Evolutionary conservation across 1,284 basidiomycete genomes (phyloP).

Genomic region (Ceratobasidium sp.): DNA sequence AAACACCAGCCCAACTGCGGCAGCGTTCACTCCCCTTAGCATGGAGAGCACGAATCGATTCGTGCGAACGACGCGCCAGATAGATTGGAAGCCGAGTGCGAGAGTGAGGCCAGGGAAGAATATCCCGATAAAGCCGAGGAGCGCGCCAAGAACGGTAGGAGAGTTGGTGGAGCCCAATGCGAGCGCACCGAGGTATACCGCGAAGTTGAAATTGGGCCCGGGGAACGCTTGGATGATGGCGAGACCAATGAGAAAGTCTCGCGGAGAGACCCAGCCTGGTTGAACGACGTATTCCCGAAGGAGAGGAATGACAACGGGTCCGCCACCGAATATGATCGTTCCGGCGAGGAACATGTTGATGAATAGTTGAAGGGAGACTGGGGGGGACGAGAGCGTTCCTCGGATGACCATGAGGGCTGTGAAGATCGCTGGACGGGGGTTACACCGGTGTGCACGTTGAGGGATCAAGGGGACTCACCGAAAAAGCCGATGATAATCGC

Average conservation of each 20-base stretch:
- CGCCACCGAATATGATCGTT: constrained; percentile 72
- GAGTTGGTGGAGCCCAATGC: constrained; percentile 54
- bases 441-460: not conserved
- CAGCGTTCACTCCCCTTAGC: constrained; percentile 68
- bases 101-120: constrained; percentile 67
- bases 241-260: constrained; percentile 71
- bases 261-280: constrained; percentile 65
- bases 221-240: constrained; percentile 68
- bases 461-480: too few species aligned
- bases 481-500: constrained; percentile 46
- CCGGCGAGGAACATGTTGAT: constrained; percentile 63
- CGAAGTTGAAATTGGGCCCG: constrained; percentile 73
- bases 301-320: constrained; percentile 72
- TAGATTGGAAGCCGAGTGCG: constrained; percentile 65
- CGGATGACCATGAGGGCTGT: constrained; percentile 57
- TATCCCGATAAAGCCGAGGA: constrained; percentile 66
- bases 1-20: constrained; percentile 68
- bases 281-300: constrained; percentile 71
- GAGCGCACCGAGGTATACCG: constrained; percentile 69
- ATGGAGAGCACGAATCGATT: constrained; percentile 60
- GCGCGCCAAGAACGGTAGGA: constrained; percentile 60
- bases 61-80: constrained; percentile 64
- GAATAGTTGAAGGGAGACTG: constrained; percentile 59
- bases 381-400: constrained; percentile 54
- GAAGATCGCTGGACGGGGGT: constrained; percentile 52